Evolutionary conservation across 1,284 basidiomycete species (phyloP).

Genomic region (Caloboletus firmus): DNA sequence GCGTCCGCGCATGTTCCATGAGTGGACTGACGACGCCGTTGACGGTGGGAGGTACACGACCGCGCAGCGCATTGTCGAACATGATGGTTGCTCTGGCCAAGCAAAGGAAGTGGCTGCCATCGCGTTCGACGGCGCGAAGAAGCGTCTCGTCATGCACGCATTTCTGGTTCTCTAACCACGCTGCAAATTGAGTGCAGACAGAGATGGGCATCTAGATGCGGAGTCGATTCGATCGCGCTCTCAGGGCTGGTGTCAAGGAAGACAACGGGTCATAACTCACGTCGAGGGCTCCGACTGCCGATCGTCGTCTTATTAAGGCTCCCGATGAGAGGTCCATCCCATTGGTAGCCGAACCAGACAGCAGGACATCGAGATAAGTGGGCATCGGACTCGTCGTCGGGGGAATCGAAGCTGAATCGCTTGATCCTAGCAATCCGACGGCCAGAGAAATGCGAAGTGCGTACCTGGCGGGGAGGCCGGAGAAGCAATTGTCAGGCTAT

Average conservation of each 20-base stretch:
- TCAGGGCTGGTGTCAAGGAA: not conserved
- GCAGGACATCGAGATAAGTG: not conserved
- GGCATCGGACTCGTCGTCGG: not conserved
- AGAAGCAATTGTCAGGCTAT: no score
- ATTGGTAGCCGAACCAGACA: not conserved
- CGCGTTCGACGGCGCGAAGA: constrained; percentile 20
- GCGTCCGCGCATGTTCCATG: constrained; percentile 8
- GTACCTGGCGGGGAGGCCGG: constrained; percentile 12
- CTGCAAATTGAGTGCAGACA: constrained; percentile 18
- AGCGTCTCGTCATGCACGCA: constrained; percentile 5
- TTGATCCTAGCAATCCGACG: not conserved
- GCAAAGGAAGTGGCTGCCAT: constrained; percentile 14
- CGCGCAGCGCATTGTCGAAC: constrained; percentile 19
- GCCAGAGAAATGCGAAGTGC: not conserved
- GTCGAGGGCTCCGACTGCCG: constrained; percentile 4
- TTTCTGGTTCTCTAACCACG: constrained; percentile 21
- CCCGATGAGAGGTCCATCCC: not conserved
- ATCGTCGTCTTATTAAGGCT: not conserved
- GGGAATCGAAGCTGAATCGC: not conserved
- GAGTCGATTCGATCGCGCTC: not conserved
- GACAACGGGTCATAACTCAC: constrained; percentile 1
- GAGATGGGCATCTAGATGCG: constrained; percentile 12
- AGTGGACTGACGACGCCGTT: not conserved
- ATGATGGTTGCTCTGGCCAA: constrained; percentile 18
- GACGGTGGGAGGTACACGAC: not conserved